Base-by-base conservation (phyloP, 129 eudicot genomes). In the Glebionis coronaria region DNA sequence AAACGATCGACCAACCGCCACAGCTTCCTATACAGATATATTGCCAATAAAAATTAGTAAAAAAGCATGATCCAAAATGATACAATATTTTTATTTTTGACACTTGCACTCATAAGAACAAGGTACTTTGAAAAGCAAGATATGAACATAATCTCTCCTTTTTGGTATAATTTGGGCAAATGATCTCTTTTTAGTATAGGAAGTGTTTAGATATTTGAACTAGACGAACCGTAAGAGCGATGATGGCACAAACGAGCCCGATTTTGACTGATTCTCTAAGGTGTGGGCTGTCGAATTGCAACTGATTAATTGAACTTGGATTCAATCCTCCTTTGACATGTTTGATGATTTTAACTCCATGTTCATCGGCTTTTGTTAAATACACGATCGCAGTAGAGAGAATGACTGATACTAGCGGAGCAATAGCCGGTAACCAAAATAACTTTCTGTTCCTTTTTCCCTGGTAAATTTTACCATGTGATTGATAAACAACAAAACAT, bases 401-500 rank as follows among this genome's bases (percentile, higher is more conserved):
- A 61, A 89, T 57, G 3, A 93, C 95, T 0, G 95, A 89, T 58
- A 85, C 62, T 42, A 93, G 69, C 0, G 99, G 99, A 19, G 99
- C 97, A 53, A 87, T 85, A 15, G 99, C 97, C 4, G 99, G 88
- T 78, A 93, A 61, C 99, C 99, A 93, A 73, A 86, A 93, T 14
- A 93, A 70, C 64, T 78, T 87, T 74, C 66, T 81, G 74, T 89
- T 82, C 74, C 78, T 86, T 73, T 74, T 78, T 1, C 97, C 96
- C 99, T 93, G 89, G 89, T 16, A 12, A 29, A 44, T 18, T 23
- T 49, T 38, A 50, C 25, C 44, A 49, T 18, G 50, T 38, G 2
- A 58, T n/a, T n/a, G n/a, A 45, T 56, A 13, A 9, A 4, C 9
- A 45, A 23, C 15, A 73, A 44, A 44, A 63, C 4, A 42, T 0